phyloP scores from a whole-genome alignment of 2,329 filamentous ascomycete genomes.

The Trichophaea hybrida region DNA sequence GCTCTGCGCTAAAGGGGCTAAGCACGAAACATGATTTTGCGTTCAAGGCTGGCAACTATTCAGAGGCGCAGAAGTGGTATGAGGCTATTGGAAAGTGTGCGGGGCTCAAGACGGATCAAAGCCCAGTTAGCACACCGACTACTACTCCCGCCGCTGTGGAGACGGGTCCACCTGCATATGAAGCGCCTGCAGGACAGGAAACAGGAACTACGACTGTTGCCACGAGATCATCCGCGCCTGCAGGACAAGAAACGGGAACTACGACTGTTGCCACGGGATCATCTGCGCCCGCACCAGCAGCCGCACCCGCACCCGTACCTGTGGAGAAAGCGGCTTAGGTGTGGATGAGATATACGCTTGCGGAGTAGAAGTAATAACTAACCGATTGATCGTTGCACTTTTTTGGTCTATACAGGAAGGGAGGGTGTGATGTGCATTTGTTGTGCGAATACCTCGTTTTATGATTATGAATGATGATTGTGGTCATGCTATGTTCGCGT shows the following conservation, averaged over 20 bases:
- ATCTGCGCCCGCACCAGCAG: neutral
- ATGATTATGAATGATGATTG: too few species aligned
- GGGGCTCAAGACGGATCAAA: slow-evolving; percentile 9
- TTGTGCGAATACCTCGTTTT: too few species aligned
- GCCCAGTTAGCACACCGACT: neutral
- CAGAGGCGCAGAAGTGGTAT: slow-evolving; percentile 25
- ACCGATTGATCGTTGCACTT: neutral
- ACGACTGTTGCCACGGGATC: too few species aligned
- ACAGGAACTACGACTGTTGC: too few species aligned
- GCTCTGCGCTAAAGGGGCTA: slow-evolving; percentile 41
- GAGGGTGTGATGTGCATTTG: too few species aligned
- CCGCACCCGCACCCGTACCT: neutral
- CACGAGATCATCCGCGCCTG: neutral
- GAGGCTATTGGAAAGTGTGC: slow-evolving; percentile 20
- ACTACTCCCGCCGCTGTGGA: neutral
- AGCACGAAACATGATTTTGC: slow-evolving; percentile 25
- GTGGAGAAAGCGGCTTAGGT: neutral
- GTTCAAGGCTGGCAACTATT: slow-evolving; percentile 24
- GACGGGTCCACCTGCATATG: neutral
- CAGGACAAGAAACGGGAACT: too few species aligned
- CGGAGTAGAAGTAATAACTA: neutral
- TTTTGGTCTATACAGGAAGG: too few species aligned
- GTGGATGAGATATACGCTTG: neutral
- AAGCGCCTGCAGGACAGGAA: neutral
- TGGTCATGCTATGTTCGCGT: too few species aligned